Conservation (phyloP, 192 early-diverging fungal genomes). For the Phlyctochytrium arcticum region DNA sequence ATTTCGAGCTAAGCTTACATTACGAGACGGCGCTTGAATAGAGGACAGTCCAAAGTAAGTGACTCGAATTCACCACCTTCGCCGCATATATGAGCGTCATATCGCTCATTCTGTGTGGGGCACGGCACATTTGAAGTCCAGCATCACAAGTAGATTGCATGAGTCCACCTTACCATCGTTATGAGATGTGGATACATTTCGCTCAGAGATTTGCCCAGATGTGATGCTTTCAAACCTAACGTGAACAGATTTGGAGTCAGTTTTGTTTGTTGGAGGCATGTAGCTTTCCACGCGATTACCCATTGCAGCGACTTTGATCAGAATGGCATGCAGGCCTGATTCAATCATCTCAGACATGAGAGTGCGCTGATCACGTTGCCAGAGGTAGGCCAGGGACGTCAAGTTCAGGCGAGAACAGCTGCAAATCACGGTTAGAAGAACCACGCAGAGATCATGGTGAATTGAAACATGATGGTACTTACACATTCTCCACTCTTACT, state of each 20-base stretch:
- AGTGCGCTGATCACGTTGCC: slow-evolving; percentile 81
- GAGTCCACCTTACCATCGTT: slow-evolving; percentile 54
- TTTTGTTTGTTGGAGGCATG: background rate
- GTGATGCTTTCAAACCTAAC: slow-evolving; percentile 60
- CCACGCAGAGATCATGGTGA: background rate
- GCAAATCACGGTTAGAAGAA: background rate
- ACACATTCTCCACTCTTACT: slow-evolving; percentile 95
- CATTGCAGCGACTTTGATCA: slow-evolving; percentile 92
- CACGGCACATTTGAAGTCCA: background rate
- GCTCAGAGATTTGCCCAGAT: slow-evolving; percentile 75
- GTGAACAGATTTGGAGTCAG: background rate
- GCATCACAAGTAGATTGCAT: too few species aligned
- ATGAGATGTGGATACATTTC: slow-evolving; percentile 77
- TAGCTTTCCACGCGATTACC: slow-evolving; percentile 10
- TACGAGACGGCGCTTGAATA: slow-evolving; percentile 82
- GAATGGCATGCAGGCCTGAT: slow-evolving; percentile 68
- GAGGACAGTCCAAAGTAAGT: slow-evolving; percentile 84
- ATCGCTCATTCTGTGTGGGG: slow-evolving; percentile 68
- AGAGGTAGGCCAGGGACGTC: slow-evolving; percentile 79
- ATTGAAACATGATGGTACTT: slow-evolving; percentile 20
- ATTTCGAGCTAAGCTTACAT: too few species aligned
- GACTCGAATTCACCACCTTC: slow-evolving; percentile 99
- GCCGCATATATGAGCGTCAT: slow-evolving; percentile 85
- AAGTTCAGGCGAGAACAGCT: slow-evolving; percentile 84
- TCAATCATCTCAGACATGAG: slow-evolving; percentile 84